Evolutionary conservation across 2,329 filamentous ascomycete genomes (phyloP).

Genomic region (Penicillium digitatum): DNA sequence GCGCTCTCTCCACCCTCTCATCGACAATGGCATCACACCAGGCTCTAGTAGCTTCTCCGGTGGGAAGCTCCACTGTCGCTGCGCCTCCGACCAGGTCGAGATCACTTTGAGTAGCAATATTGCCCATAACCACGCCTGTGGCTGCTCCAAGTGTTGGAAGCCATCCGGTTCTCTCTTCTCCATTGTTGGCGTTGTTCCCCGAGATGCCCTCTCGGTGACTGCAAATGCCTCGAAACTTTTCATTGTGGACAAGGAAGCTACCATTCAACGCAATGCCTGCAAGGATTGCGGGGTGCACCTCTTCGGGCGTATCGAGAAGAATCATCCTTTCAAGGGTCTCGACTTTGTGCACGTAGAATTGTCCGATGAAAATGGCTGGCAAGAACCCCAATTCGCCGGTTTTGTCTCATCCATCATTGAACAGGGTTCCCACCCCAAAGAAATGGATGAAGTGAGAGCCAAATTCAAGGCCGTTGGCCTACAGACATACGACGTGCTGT

Average conservation of each 20-base stretch:
- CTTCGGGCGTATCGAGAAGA: constrained; percentile 61
- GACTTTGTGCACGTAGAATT: constrained; percentile 66
- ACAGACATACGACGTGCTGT: constrained; percentile 60
- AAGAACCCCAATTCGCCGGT: constrained; percentile 66
- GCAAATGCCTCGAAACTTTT: constrained; percentile 56
- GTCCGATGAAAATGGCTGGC: constrained; percentile 60
- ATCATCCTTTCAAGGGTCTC: constrained; percentile 65
- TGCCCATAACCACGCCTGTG: constrained; percentile 66
- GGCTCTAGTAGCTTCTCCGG: constrained; percentile 55
- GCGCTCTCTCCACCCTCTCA: constrained; percentile 56
- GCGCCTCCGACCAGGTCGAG: constrained; percentile 53
- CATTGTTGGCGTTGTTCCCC: constrained; percentile 59
- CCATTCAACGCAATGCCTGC: constrained; percentile 61
- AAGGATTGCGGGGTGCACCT: constrained; percentile 59
- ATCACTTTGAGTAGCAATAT: constrained; percentile 58
- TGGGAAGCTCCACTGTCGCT: constrained; percentile 61
- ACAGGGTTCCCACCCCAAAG: constrained; percentile 57
- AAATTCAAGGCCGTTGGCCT: constrained; percentile 55
- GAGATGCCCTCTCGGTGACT: constrained; percentile 53
- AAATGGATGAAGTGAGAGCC: constrained; percentile 53
- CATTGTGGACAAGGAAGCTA: constrained; percentile 54
- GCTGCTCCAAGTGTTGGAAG: constrained; percentile 71
- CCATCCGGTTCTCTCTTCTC: constrained; percentile 61
- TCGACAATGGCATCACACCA: constrained; percentile 60
- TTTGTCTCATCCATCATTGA: constrained; percentile 67